Percentiles rank a stretch among this genome's conserved stretches.
Evolutionary conservation across 2,329 filamentous ascomycete genomes (phyloP).

Genomic region (Fusarium sp.): DNA sequence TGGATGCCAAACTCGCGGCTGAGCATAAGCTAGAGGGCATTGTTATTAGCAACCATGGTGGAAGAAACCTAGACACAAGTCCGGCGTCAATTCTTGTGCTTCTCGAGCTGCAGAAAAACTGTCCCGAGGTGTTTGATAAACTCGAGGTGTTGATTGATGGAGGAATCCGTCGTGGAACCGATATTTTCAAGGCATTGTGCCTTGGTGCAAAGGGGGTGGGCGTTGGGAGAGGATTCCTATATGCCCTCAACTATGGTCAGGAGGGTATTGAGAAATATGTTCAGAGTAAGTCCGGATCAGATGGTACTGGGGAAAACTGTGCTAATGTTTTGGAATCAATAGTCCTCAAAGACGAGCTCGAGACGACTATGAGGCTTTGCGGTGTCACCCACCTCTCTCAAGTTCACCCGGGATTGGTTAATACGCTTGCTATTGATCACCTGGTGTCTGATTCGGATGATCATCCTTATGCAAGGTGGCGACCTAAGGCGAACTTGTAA

Average conservation of each 20-base stretch:
- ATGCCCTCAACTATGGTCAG: constrained; percentile 70
- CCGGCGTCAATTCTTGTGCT: background rate
- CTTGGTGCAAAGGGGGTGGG: background rate
- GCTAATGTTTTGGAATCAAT: background rate
- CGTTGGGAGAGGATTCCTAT: constrained; percentile 61
- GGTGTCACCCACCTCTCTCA: constrained; percentile 12
- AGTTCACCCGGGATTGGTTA: constrained; percentile 2
- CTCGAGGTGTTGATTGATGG: background rate
- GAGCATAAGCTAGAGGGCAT: background rate
- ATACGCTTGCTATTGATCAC: background rate
- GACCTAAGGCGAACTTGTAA: background rate
- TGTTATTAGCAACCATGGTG: background rate
- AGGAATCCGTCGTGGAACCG: background rate
- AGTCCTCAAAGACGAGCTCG: constrained; percentile 68
- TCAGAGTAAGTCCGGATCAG: constrained; percentile 57
- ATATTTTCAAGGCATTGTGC: background rate
- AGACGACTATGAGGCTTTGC: constrained; percentile 72
- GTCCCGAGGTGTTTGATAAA: constrained; percentile 56
- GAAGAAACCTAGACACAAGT: background rate
- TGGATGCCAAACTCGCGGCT: constrained; percentile 63
- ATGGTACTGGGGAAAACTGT: background rate
- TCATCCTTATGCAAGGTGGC: constrained; percentile 2
- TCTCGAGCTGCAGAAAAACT: constrained; percentile 59
- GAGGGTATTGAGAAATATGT: constrained; percentile 66
- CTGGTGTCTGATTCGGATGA: background rate